Evolutionary conservation across 2,329 filamentous ascomycete species (phyloP), one percentile per base, ranked within the genome.

Genomic region (Aspergillus candidus): DNA sequence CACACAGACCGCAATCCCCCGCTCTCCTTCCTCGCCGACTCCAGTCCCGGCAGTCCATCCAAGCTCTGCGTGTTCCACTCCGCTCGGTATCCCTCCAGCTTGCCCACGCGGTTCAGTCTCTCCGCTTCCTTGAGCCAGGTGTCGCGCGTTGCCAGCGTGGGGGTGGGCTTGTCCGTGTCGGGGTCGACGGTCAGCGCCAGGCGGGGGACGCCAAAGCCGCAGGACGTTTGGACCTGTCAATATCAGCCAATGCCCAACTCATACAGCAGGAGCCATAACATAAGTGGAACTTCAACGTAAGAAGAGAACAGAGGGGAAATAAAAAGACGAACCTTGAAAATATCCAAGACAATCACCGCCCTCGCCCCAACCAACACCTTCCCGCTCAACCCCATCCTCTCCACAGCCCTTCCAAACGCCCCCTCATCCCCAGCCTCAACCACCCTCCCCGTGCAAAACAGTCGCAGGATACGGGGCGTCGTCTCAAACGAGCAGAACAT

Each of bases 401-500:
- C 51, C 11, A 75, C 44, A 44, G 75, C 63, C 2, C 57, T 56
- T 3, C 60, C 53, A 52, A 82, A 82, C 11, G 63, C 65, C 1
- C 70, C 65, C 10, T 76, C 68, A 48, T 78, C 76, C 22, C 8
- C 7, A 64, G 74, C 78, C 62, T 86, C 82, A 3, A 85, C 66
- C 6, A 85, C 76, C 4, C 59, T 63, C 4, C 77, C 77, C 7
- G 57, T 72, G 59, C 82, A 84, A 60, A 83, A 85, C 39, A 84
- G 71, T 4, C 83, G 70, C 61, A 84, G 60, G 56, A 86, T 86
- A 43, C 79, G 72, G 12, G 83, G 82, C 0, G 69, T 59, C 4
- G 68, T 53, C 1, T 76, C 78, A 50, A 84, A 86, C 15, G 78
- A 81, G 61, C 77, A 83, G 67, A 89, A 88, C 75, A 88, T 82